Percentiles rank a stretch among this genome's conserved stretches.
Evolutionary conservation across 345 rosid genomes (phyloP).

Genomic region (Aurinia saxatilis): DNA sequence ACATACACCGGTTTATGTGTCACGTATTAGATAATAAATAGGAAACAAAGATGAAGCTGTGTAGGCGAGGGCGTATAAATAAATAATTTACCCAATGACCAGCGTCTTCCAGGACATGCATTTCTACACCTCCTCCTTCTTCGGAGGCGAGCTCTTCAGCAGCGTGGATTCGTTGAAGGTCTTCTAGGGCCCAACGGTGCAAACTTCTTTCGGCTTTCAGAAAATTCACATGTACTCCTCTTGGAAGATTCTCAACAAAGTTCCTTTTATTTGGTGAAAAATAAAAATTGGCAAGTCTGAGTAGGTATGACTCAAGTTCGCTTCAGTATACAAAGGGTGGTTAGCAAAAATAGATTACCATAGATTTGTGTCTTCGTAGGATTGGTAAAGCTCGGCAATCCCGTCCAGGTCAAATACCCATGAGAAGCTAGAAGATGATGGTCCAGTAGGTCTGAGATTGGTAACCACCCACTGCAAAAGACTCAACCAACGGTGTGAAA

Average conservation of each 20-base stretch:
- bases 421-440: constrained; percentile 55
- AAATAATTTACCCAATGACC: constrained; percentile 77
- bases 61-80: not conserved
- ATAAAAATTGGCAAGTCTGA: not conserved
- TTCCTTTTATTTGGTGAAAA: constrained; percentile 41
- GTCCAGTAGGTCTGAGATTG: constrained; percentile 55
- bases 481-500: not conserved
- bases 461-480: constrained; percentile 77
- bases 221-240: constrained; percentile 84
- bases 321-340: not conserved
- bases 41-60: constrained; percentile 4
- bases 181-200: constrained; percentile 94
- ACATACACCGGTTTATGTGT: no score
- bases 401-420: constrained; percentile 86
- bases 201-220: constrained; percentile 95
- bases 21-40: not conserved
- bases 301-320: not conserved
- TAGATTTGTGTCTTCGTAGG: constrained; percentile 82
- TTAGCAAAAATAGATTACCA: constrained; percentile 41
- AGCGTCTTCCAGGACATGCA: constrained; percentile 97
- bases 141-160: constrained; percentile 87
- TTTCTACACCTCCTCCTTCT: constrained; percentile 85
- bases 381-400: constrained; percentile 68
- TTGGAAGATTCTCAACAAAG: constrained; percentile 78
- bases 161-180: constrained; percentile 83